Evolutionary conservation across 306 rosid species (phyloP), one percentile per base, ranked within the genome.

Genomic region (Ceratonia siliqua): DNA sequence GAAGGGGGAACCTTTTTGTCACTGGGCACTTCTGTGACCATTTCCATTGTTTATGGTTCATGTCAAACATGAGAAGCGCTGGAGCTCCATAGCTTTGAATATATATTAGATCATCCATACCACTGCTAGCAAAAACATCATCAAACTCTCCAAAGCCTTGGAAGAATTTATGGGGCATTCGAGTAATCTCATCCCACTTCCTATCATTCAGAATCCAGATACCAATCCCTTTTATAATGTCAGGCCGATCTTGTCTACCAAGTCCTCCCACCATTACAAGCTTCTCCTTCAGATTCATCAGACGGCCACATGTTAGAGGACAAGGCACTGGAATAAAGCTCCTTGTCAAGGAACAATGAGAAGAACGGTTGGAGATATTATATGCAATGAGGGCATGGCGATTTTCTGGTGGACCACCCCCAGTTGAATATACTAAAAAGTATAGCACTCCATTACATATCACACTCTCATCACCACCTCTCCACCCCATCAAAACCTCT

Each of bases 241-340:
- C 98, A 0, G 91, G 87, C 18, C 99, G 85, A 28, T 90, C 98
- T 0, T 0, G 91, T 79, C 86, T 92, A 33, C 98, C 97, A 5
- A 95, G 89, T 55, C 99, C 99, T 67, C 99, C 99, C 52, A 95
- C 99, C 98, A 95, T 95, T 27, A 92, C 99, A 81, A 95, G 89
- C 87, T 85, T 88, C 75, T 90, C 98, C 85, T 84, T 89, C 80
- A 92, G 68, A 83, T 89, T 90, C 98, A 95, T 95, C 75, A 95
- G 78, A 2, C 99, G 92, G 54, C 98, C 99, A 33, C 99, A 95
- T 12, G 99, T 92, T 35, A 95, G 86, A 43, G 99, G 76, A 56
- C 93, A 92, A n/a, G 99, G 98, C 32, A 85, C 88, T 2, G 85
- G 79, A 56, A 95, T 83, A n/a, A 89, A 90, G 83, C 84, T 83